Base-by-base conservation (phyloP, 176 grass and related monocot species). In the Neostapfia colusana region DNA sequence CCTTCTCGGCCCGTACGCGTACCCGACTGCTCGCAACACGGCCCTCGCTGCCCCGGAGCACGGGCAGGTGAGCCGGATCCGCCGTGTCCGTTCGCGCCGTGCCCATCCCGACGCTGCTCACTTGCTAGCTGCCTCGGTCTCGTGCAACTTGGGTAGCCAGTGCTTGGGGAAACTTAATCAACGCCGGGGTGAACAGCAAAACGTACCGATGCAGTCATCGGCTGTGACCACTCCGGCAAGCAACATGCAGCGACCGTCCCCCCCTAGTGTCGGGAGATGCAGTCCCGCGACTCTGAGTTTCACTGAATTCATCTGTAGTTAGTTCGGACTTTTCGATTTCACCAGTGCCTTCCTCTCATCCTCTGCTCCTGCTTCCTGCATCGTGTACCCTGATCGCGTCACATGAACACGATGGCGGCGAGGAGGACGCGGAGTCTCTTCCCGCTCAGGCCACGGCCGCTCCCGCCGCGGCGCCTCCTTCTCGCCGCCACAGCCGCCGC, bases 71-170 rank as follows among this genome's bases (percentile, higher is more conserved):
- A 31, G 75, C 51, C 69, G 57, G 76, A 67, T 79, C 76, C 69
- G 69, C 4, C 31, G 56, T 85, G 50, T 59, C 27, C 75, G 75
- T 18, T 48, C 49, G 62, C 5, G 76, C 62, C 41, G 15, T 35
- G 64, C 64, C 21, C 73, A 77, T 62, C 54, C 20, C 42, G 12
- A 42, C 34, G 57, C 41, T 36, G 18, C 36, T 14, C 17, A 12
- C n/a, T 3, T 7, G 10, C n/a, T n/a, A 15, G 39, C 21, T 20
- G 50, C 50, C 26, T 76, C 58, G 56, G 45, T 63, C 17, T 76
- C 17, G 25, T 26, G 10, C 35, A 5, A 8, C 13, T 10, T 17
- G 61, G 45, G 49, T 18, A 2, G 16, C 44, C 0, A 14, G 27
- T 18, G 62, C 14, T 63, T 66, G 36, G 59, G 62, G 51, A 78